These are phyloP conservation scores for Nadsonia commutata DNA, from an alignment of 1,139 yeast genomes.

Conservation along the genomic window DNA sequence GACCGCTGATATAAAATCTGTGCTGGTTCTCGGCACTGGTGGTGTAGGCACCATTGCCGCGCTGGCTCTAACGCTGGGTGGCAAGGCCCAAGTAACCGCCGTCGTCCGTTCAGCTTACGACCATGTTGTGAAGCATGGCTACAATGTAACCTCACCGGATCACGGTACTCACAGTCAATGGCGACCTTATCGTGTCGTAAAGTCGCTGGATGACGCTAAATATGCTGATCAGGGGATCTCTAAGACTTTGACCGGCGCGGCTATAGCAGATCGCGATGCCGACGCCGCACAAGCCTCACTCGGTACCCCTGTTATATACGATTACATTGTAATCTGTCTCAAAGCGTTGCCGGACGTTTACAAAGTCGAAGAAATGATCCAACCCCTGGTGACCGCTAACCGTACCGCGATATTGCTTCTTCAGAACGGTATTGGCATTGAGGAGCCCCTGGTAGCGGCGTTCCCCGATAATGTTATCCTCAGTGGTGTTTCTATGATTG, in stretches of 20 bases:
- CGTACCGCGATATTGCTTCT: conserved; percentile 44
- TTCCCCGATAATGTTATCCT: conserved; percentile 47
- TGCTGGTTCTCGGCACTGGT: conserved; percentile 48
- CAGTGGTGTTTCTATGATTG: conserved; percentile 57
- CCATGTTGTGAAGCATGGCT: conserved; percentile 36
- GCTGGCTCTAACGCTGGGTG: conserved; percentile 36
- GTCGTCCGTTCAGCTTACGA: conserved; percentile 57
- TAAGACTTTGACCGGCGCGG: conserved; percentile 17
- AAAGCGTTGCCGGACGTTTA: conserved; percentile 61
- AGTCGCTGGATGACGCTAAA: conserved; percentile 27
- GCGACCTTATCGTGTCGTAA: conserved; percentile 31
- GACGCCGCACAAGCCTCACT: too few relatives aligned
- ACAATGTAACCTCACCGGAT: conserved; percentile 42
- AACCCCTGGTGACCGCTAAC: conserved; percentile 35
- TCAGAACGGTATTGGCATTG: conserved; percentile 69
- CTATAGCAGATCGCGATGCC: conserved; percentile 22
- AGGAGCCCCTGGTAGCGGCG: conserved; percentile 38
- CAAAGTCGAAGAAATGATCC: conserved; percentile 42
- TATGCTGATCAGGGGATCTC: too few relatives aligned
- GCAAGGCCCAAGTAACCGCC: conserved; percentile 39
- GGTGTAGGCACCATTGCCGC: conserved; percentile 68
- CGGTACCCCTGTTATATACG: conserved; percentile 37
- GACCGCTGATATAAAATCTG: neutral
- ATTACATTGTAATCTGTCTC: conserved; percentile 52
- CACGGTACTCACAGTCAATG: conserved; percentile 42